Base-by-base conservation (phyloP, 495 filamentous ascomycete genomes). In the Aspergillus baeticus region DNA sequence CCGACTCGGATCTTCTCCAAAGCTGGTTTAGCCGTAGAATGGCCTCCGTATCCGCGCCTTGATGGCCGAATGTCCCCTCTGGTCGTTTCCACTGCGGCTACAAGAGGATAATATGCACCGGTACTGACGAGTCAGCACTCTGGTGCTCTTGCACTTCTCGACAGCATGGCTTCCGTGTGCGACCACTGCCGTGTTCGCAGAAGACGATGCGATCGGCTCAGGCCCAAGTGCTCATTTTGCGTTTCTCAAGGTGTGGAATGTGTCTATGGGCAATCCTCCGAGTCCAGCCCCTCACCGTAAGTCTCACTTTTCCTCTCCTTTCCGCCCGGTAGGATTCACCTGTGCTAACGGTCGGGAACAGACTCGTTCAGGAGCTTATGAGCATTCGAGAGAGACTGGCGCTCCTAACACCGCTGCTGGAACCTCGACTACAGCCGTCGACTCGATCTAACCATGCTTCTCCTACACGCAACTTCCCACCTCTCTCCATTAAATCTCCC, bases 171-270 rank as follows among this genome's bases (percentile, higher is more conserved):
- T n/a, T n/a, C n/a, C n/a, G n/a, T n/a, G n/a, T 52, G 49, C 18
- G 20, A 38, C 13, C 18, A 37, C 23, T 52, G 49, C 26, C 49
- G 49, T n/a, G 1, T 52, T 0, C 49, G 49, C 35, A 18, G 49
- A 31, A 21, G 49, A 26, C 49, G 49, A 21, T 52, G 49, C 39
- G 49, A 52, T 18, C 49, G 49, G 1, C 6, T 26, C n/a, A 20
- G 35, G 21, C 49, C 49, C n/a, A 38, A 37, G 14, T 52, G 49
- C 36, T 39, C 49, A 11, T 52, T 21, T 2, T 52, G 49, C 23
- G 34, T 37, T 11, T 10, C 15, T 6, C 35, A 37, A 14, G 35
- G 13, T 2, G 34, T 29, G 4, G 34, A 39, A 2, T 52, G 49
- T 15, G 35, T 52, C 34, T 52, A 52, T 29, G 31, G 36, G 33